phyloP scores from a whole-genome alignment of 208 protist genomes.

The Crithidia brevicula region DNA sequence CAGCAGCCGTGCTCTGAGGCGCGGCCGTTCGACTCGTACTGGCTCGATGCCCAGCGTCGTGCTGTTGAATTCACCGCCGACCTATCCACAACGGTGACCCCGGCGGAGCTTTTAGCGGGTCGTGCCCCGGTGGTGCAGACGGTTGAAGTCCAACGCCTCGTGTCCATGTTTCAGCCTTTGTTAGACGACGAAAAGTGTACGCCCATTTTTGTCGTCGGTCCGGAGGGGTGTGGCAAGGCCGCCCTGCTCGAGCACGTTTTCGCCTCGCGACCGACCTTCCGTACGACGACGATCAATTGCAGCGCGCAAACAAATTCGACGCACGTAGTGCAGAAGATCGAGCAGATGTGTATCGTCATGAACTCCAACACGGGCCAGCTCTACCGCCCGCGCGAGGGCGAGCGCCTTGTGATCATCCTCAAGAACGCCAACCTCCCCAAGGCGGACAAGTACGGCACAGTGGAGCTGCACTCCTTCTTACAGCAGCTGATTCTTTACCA shows the following conservation, averaged over 20 bases:
- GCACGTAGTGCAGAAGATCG: constrained; percentile 96
- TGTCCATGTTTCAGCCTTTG: constrained; percentile 88
- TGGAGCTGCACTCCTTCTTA: constrained; percentile 97
- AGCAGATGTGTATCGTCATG: constrained; percentile 90
- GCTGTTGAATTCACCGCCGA: constrained; percentile 73
- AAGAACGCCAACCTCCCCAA: constrained; percentile 98
- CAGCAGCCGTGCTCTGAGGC: constrained; percentile 74
- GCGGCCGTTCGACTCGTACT: constrained; percentile 91
- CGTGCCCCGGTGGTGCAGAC: constrained; percentile 84
- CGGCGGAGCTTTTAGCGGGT: constrained; percentile 64
- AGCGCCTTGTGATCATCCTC: constrained; percentile 94
- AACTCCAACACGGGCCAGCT: constrained; percentile 90
- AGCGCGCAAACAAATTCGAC: constrained; percentile 93
- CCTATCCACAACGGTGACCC: constrained; percentile 47
- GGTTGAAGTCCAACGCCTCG: constrained; percentile 91
- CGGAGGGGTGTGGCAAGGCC: constrained; percentile 96
- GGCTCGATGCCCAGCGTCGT: constrained; percentile 49
- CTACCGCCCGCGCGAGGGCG: constrained; percentile 94
- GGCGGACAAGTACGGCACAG: constrained; percentile 98
- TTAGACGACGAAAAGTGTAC: constrained; percentile 63
- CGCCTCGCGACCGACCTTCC: constrained; percentile 34
- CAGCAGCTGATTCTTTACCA: constrained; percentile 97
- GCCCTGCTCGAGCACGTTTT: constrained; percentile 90
- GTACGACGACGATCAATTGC: constrained; percentile 94
- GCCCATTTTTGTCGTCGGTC: constrained; percentile 96